phyloP scores from a whole-genome alignment of 2,329 filamentous ascomycete species.

The Scedosporium apiospermum region DNA sequence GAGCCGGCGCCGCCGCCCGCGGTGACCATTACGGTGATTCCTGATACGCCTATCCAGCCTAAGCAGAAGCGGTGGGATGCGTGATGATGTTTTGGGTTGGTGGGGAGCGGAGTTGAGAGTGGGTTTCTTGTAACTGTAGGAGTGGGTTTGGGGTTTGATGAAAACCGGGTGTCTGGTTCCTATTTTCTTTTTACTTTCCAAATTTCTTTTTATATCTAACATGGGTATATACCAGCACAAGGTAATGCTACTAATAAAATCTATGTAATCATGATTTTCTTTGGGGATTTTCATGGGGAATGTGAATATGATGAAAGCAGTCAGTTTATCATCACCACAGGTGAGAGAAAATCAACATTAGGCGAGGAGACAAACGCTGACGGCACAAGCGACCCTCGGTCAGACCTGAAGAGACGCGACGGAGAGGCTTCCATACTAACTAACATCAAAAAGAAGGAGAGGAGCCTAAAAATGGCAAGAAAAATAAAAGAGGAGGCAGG shows the following conservation, averaged over 20 bases:
- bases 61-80: neutral
- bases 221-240: neutral
- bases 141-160: neutral
- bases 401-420: neutral
- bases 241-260: neutral
- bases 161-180: neutral
- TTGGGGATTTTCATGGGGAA: neutral
- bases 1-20: neutral
- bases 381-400: neutral
- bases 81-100: neutral
- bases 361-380: neutral
- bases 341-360: too few relatives aligned
- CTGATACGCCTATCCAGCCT: conserved; percentile 4
- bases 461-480: neutral
- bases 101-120: neutral
- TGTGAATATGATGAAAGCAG: too few relatives aligned
- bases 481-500: neutral
- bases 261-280: neutral
- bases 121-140: conserved; percentile 1
- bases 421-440: too few relatives aligned
- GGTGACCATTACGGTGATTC: conserved; percentile 1
- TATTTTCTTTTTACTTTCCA: neutral
- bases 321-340: too few relatives aligned
- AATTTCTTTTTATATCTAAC: neutral
- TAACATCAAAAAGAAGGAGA: too few relatives aligned